Evolutionary conservation across 2,329 filamentous ascomycete species (phyloP).

Genomic region (Metarhizium guizhouense): DNA sequence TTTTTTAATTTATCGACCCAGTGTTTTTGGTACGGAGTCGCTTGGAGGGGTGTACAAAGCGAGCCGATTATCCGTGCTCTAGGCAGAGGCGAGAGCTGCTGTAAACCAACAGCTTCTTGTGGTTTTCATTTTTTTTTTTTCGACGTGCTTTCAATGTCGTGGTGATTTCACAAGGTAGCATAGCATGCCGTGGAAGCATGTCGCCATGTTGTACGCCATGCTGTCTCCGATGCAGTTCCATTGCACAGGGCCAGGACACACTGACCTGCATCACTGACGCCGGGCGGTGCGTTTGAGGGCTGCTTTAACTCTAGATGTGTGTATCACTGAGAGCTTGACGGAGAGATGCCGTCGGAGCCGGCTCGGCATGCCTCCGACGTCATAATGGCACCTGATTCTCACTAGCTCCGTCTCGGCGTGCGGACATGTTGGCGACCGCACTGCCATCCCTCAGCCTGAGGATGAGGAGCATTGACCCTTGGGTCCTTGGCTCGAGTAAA

Average conservation of each 20-base stretch:
- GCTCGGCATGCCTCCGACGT: constrained; percentile 12
- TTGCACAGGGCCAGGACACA: background rate
- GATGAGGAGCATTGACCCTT: no score
- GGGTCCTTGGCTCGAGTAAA: background rate
- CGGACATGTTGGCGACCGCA: background rate
- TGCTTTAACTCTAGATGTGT: background rate
- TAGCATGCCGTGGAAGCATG: background rate
- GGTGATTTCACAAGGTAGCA: background rate
- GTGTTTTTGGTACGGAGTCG: background rate
- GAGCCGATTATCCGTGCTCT: constrained; percentile 3
- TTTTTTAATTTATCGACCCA: no score
- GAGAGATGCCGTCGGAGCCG: constrained; percentile 12
- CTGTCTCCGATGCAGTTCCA: background rate
- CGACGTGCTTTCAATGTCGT: no score
- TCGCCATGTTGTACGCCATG: background rate
- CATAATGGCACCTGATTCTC: constrained; percentile 7
- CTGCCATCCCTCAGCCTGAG: background rate
- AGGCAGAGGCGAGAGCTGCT: background rate
- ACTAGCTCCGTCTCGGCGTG: constrained; percentile 1
- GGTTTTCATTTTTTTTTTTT: background rate
- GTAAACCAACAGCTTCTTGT: background rate
- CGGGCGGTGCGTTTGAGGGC: background rate
- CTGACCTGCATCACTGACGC: background rate
- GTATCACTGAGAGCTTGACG: background rate
- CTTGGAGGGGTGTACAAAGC: background rate